These are phyloP conservation scores for Fraxinus platypoda DNA, from an alignment of 305 asterid genomes.

Conservation along the genomic window DNA sequence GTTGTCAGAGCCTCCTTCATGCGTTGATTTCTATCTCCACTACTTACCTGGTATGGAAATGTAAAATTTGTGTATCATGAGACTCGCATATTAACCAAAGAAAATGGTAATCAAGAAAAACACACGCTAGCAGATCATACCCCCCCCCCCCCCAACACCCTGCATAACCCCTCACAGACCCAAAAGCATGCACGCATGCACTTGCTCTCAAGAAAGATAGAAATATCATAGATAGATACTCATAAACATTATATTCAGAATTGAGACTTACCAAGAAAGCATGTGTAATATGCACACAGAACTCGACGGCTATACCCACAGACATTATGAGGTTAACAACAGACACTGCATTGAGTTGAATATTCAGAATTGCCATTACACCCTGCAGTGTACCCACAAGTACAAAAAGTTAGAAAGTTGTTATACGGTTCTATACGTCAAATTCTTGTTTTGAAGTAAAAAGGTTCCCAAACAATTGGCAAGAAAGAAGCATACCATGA, in stretches of 20 bases:
- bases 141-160: neutral
- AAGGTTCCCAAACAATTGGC: neutral
- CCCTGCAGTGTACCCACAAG: constrained; percentile 51
- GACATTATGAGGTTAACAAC: constrained; percentile 98
- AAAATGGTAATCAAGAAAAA: neutral
- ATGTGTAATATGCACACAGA: constrained; percentile 94
- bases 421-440: neutral
- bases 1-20: constrained; percentile 89
- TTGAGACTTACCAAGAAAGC: constrained; percentile 83
- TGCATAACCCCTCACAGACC: neutral
- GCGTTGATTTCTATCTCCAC: constrained; percentile 92
- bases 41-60: constrained; percentile 56
- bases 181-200: neutral
- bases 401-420: constrained; percentile 3
- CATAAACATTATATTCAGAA: neutral
- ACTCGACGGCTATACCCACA: constrained; percentile 97
- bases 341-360: constrained; percentile 90
- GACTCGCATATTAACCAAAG: neutral
- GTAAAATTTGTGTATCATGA: neutral
- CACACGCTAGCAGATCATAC: neutral
- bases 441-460: neutral
- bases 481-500: constrained; percentile 55
- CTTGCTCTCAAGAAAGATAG: neutral
- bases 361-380: constrained; percentile 78
- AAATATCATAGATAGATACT: neutral